Evolutionary conservation across 2,329 filamentous ascomycete genomes (phyloP), one percentile per base, ranked within the genome.

Genomic region (Thelonectria discophora): DNA sequence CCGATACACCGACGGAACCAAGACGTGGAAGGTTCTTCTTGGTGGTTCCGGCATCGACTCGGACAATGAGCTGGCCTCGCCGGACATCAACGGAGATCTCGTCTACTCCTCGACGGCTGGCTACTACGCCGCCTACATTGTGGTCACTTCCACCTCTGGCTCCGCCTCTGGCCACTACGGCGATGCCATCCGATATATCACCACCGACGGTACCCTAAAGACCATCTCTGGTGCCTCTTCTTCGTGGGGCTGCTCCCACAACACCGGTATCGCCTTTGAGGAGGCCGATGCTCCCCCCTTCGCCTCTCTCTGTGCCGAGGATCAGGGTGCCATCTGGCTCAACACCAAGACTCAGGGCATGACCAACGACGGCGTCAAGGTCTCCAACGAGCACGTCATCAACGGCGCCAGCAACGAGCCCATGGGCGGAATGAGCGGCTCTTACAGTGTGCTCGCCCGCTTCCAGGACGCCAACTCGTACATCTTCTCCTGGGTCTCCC

Each of bases 181-280:
- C 24, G 86, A 88, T 55, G 77, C 78, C 48, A 77, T 79, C 58
- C 77, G 77, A 56, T 79, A 79, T 65, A 58, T 79, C 57, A 82
- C 77, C 56, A 81, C 86, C 37, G 75, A 77, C 17, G 86, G 86
- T 12, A 80, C 77, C 8, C 73, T 88, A 3, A 75, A 83, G 65
- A 77, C 74, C 11, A 86, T 87, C 61, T 50, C 72, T 2, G 85
- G 84, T 1, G 84, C 86, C 3, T 81, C 81, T 45, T 85, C 81
- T 58, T 78, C 79, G 13, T 88, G 85, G 81, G 86, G 86, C 17
- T 89, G 86, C 78, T 86, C 82, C 6, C 86, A 88, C 79, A 89
- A 89, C 76, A 88, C 86, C 1, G 86, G 86, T 58, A 88, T 89
- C 57, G 86, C 85, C 6, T 82, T 89, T 55, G 86, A 88, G 71